Evolutionary conservation across 1,139 yeast species (phyloP).

Genomic region (Kodamaea anthophila): DNA sequence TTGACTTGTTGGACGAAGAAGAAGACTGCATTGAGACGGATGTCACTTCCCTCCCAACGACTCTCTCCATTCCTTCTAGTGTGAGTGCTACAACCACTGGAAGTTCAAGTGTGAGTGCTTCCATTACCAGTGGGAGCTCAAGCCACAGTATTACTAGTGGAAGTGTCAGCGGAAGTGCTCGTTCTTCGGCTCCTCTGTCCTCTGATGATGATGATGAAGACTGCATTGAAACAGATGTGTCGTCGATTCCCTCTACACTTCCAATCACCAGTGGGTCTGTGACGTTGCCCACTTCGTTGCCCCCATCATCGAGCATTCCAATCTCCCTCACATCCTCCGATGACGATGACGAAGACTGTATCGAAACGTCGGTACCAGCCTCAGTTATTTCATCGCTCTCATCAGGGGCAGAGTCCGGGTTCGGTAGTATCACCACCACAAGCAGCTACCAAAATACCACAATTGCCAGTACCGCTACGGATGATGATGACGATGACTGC

Average conservation of each 20-base stretch:
- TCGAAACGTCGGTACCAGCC: not conserved
- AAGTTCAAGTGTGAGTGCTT: not conserved
- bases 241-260: too few relatives aligned
- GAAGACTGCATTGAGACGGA: constrained; percentile 3
- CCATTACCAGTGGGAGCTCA: not conserved
- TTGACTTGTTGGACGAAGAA: constrained; percentile 3
- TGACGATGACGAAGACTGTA: constrained; percentile 2
- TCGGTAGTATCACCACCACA: too few relatives aligned
- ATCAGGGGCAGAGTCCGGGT: too few relatives aligned
- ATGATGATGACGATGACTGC: constrained; percentile 7
- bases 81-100: not conserved
- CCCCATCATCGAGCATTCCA: too few relatives aligned
- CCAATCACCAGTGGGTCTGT: too few relatives aligned
- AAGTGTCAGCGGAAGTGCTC: constrained; percentile 1
- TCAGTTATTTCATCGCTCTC: too few relatives aligned
- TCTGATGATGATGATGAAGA: constrained; percentile 6
- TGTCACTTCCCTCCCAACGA: constrained; percentile 1
- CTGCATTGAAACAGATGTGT: constrained; percentile 6
- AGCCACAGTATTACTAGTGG: constrained; percentile 2
- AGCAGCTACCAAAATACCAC: too few relatives aligned
- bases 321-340: too few relatives aligned
- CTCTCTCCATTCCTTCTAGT: too few relatives aligned
- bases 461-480: constrained; percentile 3
- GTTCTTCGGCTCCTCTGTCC: constrained; percentile 3
- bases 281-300: too few relatives aligned